Percentiles rank a stretch among this genome's conserved stretches.
Evolutionary conservation across 2,329 filamentous ascomycete genomes (phyloP).

Genomic region (Monosporascus sp.): DNA sequence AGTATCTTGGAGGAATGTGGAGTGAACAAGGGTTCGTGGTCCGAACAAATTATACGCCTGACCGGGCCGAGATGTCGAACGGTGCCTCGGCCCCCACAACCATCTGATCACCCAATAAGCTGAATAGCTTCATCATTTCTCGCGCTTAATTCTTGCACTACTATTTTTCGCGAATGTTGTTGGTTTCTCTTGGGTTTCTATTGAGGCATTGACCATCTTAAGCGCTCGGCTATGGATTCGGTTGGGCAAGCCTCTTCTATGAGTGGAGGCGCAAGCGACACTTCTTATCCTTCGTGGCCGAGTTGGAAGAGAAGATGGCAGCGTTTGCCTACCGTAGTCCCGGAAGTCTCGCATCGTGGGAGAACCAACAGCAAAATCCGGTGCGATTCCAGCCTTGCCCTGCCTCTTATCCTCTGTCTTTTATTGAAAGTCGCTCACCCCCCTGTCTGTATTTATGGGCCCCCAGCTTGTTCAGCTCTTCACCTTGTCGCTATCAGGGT

Average conservation of each 20-base stretch:
- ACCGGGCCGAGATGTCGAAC: slow-evolving; percentile 13
- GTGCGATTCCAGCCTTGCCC: slow-evolving; percentile 6
- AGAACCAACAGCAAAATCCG: slow-evolving; percentile 11
- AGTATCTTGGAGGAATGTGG: not conserved
- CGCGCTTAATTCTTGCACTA: slow-evolving; percentile 11
- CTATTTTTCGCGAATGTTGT: slow-evolving; percentile 4
- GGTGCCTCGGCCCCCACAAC: slow-evolving; percentile 11
- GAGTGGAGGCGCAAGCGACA: slow-evolving; percentile 4
- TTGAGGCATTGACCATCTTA: slow-evolving; percentile 5
- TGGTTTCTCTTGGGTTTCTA: not conserved
- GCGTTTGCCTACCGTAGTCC: not conserved
- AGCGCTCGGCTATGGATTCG: slow-evolving; percentile 7
- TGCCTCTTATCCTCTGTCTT: slow-evolving; percentile 5
- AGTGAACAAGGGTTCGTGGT: slow-evolving; percentile 1
- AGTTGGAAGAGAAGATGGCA: slow-evolving; percentile 8
- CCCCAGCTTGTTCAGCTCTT: slow-evolving; percentile 6
- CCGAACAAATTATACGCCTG: slow-evolving; percentile 10
- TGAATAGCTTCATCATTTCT: slow-evolving; percentile 1
- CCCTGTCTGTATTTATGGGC: slow-evolving; percentile 14
- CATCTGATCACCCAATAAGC: slow-evolving; percentile 8
- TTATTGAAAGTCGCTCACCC: slow-evolving; percentile 15
- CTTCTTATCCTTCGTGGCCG: slow-evolving; percentile 2
- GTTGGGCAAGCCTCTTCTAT: slow-evolving; percentile 8
- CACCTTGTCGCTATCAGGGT: slow-evolving; percentile 3
- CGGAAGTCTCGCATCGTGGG: slow-evolving; percentile 1